Conservation (phyloP, 371 early-diverging fungal genomes). For the Apophysomyces variabilis region DNA sequence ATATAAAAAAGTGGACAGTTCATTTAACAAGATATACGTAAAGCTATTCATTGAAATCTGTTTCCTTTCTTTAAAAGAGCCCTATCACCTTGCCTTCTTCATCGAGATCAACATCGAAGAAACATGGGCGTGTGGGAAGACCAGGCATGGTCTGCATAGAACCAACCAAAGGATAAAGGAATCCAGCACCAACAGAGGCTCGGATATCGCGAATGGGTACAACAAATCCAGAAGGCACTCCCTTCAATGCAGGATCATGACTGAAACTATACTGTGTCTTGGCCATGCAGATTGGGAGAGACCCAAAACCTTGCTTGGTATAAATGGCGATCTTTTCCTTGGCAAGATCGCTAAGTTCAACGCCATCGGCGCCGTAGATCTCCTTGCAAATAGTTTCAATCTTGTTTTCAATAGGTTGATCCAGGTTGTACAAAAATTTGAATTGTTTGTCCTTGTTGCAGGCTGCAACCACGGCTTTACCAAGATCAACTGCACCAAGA, state of each 20-base stretch:
- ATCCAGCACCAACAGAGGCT: constrained; percentile 96
- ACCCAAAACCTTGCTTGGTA: constrained; percentile 81
- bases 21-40: neutral
- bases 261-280: constrained; percentile 95
- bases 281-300: constrained; percentile 97
- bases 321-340: constrained; percentile 82
- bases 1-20: neutral
- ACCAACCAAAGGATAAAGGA: constrained; percentile 94
- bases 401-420: constrained; percentile 81
- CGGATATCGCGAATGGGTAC: constrained; percentile 94
- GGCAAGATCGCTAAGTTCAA: constrained; percentile 83
- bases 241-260: constrained; percentile 89
- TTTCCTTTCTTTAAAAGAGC: constrained; percentile 69
- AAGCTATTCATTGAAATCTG: neutral
- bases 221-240: constrained; percentile 91
- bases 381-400: constrained; percentile 90
- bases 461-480: constrained; percentile 82
- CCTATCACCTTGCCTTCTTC: constrained; percentile 86
- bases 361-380: constrained; percentile 93
- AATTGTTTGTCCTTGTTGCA: constrained; percentile 69
- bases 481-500: constrained; percentile 86
- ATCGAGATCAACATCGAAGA: constrained; percentile 96
- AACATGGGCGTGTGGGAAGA: constrained; percentile 95
- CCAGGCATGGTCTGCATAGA: constrained; percentile 99
- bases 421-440: constrained; percentile 85